Percentiles rank a stretch among this genome's conserved stretches.
Evolutionary conservation across 2,329 filamentous ascomycete genomes (phyloP).

Genomic region (Aotearoamyces nothofagi): DNA sequence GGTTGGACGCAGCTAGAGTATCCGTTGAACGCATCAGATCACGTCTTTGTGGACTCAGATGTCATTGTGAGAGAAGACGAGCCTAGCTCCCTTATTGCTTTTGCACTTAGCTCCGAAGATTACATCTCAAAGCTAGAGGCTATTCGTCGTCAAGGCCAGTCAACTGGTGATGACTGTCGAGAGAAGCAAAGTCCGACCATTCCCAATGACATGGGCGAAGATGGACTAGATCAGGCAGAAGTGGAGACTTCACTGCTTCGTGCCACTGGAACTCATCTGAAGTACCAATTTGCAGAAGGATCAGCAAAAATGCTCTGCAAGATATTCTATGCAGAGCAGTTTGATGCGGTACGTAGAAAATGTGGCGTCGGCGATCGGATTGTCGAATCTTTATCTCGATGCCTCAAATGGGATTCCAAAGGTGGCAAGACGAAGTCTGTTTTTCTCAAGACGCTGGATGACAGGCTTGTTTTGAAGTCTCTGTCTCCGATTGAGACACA

Average conservation of each 20-base stretch:
- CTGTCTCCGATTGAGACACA: slow-evolving; percentile 83
- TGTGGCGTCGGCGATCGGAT: slow-evolving; percentile 90
- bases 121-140: slow-evolving; percentile 67
- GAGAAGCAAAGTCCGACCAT: slow-evolving; percentile 6
- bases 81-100: slow-evolving; percentile 87
- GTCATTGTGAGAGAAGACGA: slow-evolving; percentile 97
- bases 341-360: slow-evolving; percentile 84
- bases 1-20: slow-evolving; percentile 91
- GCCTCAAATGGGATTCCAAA: slow-evolving; percentile 95
- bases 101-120: slow-evolving; percentile 76
- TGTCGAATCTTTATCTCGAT: slow-evolving; percentile 85
- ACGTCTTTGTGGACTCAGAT: slow-evolving; percentile 93
- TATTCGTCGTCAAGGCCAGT: slow-evolving; percentile 39
- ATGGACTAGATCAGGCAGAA: slow-evolving; percentile 42
- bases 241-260: slow-evolving; percentile 77
- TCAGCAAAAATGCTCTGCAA: slow-evolving; percentile 95
- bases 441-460: slow-evolving; percentile 91
- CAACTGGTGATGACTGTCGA: slow-evolving; percentile 14
- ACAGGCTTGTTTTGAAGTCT: slow-evolving; percentile 68
- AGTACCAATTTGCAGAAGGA: slow-evolving; percentile 89
- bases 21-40: slow-evolving; percentile 72
- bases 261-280: slow-evolving; percentile 79
- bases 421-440: slow-evolving; percentile 96
- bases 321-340: slow-evolving; percentile 96
- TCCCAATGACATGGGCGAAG: slow-evolving; percentile 15